Evolutionary conservation across 345 rosid species (phyloP), one percentile per base, ranked within the genome.

Genomic region (Melaleuca quinquenervia): DNA sequence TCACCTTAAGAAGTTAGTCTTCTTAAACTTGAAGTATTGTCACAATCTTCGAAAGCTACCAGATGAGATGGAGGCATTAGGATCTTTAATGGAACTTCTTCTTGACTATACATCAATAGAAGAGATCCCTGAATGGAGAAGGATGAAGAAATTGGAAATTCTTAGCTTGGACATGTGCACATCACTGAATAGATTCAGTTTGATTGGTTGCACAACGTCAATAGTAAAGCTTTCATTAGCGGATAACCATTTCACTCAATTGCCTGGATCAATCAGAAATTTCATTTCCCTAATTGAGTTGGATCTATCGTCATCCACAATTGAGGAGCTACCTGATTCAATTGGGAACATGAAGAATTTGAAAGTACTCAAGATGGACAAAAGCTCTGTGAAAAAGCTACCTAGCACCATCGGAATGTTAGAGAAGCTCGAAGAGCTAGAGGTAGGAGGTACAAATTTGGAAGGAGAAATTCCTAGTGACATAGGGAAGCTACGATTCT

Each of bases 311-410:
- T 3, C 26, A 3, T 15, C 26, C 0, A 8, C 1, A 21, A 3
- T 54, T 3, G 7, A 21, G 11, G 58, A 21, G 26, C 21, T 21
- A 20, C 56, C 24, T 21, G 26, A 53, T 20, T 20, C 26, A 8
- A 54, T 21, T 54, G 58, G 58, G 56, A 54, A 21, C 58, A 54
- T 54, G 58, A 54, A 21, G 24, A 21, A 54, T 54, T 54, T 54
- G 26, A 54, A 51, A 51, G 18, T 14, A 51, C 52, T 51, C 0
- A 51, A 1, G 6, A 3, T 51, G 52, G 1, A 0, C 1, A 13
- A 13, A 16, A 14, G 1, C 52, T 14, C 8, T 1, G 1, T 56
- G 26, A 26, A 14, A 12, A 56, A 56, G 26, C 3, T 26, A 26
- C 29, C 29, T 0, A 5, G 15, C 0, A 0, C 64, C 29, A 56